phyloP scores from a whole-genome alignment of 2,329 filamentous ascomycete genomes.

The Alternaria sp. region DNA sequence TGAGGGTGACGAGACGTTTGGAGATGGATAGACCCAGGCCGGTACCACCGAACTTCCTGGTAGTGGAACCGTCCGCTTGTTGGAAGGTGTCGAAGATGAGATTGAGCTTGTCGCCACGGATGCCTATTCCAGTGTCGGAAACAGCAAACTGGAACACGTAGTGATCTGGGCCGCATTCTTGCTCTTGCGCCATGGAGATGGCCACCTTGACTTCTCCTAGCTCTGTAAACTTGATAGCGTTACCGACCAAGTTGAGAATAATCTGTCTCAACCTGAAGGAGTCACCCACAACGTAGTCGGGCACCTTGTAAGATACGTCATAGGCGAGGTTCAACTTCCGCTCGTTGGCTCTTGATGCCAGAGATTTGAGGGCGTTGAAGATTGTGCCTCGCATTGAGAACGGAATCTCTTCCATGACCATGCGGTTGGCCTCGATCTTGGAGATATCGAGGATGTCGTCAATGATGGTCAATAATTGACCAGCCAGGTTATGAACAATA shows the following conservation, averaged over 20 bases:
- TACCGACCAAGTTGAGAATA: slow-evolving; percentile 95
- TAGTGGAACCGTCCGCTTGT: slow-evolving; percentile 96
- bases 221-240: slow-evolving; percentile 99
- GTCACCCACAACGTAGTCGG: slow-evolving; percentile 94
- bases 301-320: slow-evolving; percentile 89
- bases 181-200: slow-evolving; percentile 75
- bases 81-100: slow-evolving; percentile 99
- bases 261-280: slow-evolving; percentile 96
- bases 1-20: slow-evolving; percentile 90
- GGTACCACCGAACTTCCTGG: slow-evolving; percentile 92
- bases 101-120: slow-evolving; percentile 92
- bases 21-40: slow-evolving; percentile 94
- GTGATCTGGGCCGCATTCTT: slow-evolving; percentile 72
- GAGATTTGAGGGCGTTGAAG: slow-evolving; percentile 94
- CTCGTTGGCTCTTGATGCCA: slow-evolving; percentile 97
- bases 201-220: slow-evolving; percentile 93
- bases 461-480: slow-evolving; percentile 95
- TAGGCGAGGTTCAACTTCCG: slow-evolving; percentile 93
- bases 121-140: slow-evolving; percentile 95
- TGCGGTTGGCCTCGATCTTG: slow-evolving; percentile 90
- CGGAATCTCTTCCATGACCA: slow-evolving; percentile 98
- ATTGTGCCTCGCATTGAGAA: slow-evolving; percentile 94
- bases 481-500: slow-evolving; percentile 95
- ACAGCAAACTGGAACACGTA: slow-evolving; percentile 97
- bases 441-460: slow-evolving; percentile 76